Evolutionary conservation across 208 protist genomes (phyloP), one percentile per base, ranked within the genome.

Genomic region (Leishmania gerbilli): DNA sequence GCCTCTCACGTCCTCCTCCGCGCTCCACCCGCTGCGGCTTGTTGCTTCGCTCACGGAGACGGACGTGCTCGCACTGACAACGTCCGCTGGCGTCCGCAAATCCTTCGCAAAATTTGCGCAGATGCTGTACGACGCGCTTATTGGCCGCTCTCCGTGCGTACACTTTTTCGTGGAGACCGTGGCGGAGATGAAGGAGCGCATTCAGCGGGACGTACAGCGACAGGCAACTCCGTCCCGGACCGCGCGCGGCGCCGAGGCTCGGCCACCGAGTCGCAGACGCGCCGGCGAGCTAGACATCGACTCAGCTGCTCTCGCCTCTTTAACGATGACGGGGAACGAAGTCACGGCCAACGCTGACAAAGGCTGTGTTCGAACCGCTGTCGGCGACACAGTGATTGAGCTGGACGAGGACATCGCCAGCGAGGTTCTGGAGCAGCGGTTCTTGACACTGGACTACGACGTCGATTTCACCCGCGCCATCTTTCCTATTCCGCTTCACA

Each of bases 401-500:
- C 80, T 92, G 11, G 81, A 88, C 31, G 86, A 77, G 42, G 83
- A 89, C 53, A 68, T 90, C 13, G 84, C 85, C 1, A 81, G 74
- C 21, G 85, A 92, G 55, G 82, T 89, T 56, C 80, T 88, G 19
- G 77, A 76, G 58, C 90, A 95, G 83, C 86, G 86, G 34, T 94
- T 96, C 79, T 84, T 97, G 49, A 96, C 91, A 0, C 47, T 97
- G 0, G 92, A 96, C 88, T 97, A 97, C 80, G 87, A 95, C 79
- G 94, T 97, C 24, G 92, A 97, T 81, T 97, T 95, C 85, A 97
- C 94, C 0, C 91, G 92, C 19, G 94, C 94, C 8, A 84, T 96
- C 24, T 97, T 97, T 65, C 90, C 92, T 45, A 89, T 97, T 47
- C 91, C 94, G 0, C 88, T 97, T 47, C 47, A 42, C 49, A 24